phyloP scores from a whole-genome alignment of 164 flowering plant genomes.

The Piper longum region DNA sequence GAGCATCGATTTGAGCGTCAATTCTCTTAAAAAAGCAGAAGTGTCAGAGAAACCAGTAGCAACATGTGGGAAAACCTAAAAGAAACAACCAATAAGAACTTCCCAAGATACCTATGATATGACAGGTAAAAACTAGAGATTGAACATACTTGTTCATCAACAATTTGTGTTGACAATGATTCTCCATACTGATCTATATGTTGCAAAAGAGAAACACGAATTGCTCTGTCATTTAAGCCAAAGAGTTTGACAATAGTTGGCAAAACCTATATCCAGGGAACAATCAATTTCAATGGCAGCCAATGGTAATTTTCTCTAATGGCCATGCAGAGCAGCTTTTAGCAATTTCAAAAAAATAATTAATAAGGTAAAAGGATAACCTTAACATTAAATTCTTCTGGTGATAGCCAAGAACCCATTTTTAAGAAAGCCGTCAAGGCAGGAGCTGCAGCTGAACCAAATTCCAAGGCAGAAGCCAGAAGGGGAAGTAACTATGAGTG shows the following conservation, averaged over 20 bases:
- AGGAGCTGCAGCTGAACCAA: constrained; percentile 98
- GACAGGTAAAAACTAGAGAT: background rate
- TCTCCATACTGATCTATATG: constrained; percentile 96
- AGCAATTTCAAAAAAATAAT: too few species aligned
- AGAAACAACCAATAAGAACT: constrained; percentile 6
- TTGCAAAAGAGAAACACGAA: constrained; percentile 78
- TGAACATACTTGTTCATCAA: constrained; percentile 86
- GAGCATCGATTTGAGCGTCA: constrained; percentile 96
- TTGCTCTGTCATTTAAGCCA: constrained; percentile 80
- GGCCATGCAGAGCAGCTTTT: background rate
- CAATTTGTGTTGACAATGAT: constrained; percentile 73
- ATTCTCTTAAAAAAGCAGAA: constrained; percentile 84
- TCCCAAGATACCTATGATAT: too few species aligned
- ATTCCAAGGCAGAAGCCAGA: constrained; percentile 90
- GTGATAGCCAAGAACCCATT: constrained; percentile 91
- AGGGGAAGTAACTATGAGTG: constrained; percentile 68
- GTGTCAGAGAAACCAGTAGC: constrained; percentile 91
- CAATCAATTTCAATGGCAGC: background rate
- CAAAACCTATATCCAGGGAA: constrained; percentile 36
- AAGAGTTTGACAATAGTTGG: constrained; percentile 90
- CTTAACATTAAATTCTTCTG: constrained; percentile 75
- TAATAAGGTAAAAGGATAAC: constrained; percentile 14
- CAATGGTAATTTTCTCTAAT: too few species aligned
- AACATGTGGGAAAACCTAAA: constrained; percentile 85
- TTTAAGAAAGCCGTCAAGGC: constrained; percentile 87